Evolutionary conservation across 164 flowering plant species (phyloP).

Genomic region (Protea cynaroides): DNA sequence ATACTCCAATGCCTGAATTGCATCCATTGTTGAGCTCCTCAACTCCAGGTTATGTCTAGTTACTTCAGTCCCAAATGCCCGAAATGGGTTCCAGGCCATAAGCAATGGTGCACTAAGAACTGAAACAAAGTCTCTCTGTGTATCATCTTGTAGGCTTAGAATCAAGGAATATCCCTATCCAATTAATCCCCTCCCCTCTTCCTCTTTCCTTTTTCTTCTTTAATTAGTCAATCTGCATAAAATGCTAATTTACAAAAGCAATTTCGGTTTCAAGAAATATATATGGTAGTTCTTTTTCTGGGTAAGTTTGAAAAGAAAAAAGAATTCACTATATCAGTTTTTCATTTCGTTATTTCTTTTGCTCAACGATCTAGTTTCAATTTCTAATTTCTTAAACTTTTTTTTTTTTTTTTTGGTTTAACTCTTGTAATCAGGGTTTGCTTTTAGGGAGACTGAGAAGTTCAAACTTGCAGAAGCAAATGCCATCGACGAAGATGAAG

Average conservation of each 20-base stretch:
- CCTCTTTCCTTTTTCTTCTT: constrained; percentile 3
- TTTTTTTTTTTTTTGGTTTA: too few relatives aligned
- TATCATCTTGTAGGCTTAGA: background rate
- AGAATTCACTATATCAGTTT: too few relatives aligned
- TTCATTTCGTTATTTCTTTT: too few relatives aligned
- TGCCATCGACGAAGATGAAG: too few relatives aligned
- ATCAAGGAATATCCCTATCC: too few relatives aligned
- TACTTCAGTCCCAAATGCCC: constrained; percentile 91
- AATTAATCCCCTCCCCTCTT: constrained; percentile 13
- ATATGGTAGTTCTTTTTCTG: background rate
- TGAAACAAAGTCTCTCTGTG: background rate
- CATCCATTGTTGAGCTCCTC: constrained; percentile 77
- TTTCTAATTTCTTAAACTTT: too few relatives aligned
- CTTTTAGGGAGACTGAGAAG: too few relatives aligned
- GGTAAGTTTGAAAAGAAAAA: too few relatives aligned
- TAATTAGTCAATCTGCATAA: constrained; percentile 20
- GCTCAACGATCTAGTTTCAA: too few relatives aligned
- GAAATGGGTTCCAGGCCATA: constrained; percentile 79
- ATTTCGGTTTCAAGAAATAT: constrained; percentile 19
- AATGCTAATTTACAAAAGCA: constrained; percentile 31
- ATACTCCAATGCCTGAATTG: constrained; percentile 87
- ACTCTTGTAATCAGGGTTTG: too few relatives aligned
- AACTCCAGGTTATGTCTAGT: constrained; percentile 49
- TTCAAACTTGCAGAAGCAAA: too few relatives aligned
- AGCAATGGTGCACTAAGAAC: constrained; percentile 14